Conservation (phyloP, 2,329 filamentous ascomycete genomes). For the Claviceps maximensis region DNA sequence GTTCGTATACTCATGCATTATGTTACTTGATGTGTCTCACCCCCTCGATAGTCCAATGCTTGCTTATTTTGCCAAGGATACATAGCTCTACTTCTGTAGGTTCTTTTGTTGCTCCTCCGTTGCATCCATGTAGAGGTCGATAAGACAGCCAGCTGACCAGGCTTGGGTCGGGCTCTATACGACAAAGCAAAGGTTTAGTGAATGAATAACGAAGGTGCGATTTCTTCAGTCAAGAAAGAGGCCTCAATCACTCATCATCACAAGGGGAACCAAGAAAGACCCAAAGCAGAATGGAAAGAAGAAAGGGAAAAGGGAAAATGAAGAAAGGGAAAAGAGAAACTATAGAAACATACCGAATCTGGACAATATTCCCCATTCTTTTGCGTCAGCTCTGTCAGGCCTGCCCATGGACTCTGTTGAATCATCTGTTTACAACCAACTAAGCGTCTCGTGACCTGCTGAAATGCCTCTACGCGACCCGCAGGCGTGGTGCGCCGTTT, state of each 20-base stretch:
- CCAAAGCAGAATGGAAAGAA: neutral
- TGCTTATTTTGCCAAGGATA: neutral
- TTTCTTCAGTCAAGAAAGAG: neutral
- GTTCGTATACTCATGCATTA: neutral
- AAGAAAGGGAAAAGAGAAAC: too few relatives aligned
- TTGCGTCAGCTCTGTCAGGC: constrained; percentile 84
- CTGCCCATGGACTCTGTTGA: constrained; percentile 69
- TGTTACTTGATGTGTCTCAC: neutral
- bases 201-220: neutral
- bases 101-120: constrained; percentile 33
- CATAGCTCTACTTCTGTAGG: neutral
- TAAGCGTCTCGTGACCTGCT: constrained; percentile 79
- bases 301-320: neutral
- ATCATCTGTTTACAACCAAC: constrained; percentile 79
- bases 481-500: constrained; percentile 45
- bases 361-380: constrained; percentile 70
- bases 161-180: constrained; percentile 78
- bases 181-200: neutral
- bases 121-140: constrained; percentile 93
- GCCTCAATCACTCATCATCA: too few relatives aligned
- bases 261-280: neutral
- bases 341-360: constrained; percentile 59
- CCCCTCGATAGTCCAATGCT: neutral
- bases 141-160: constrained; percentile 88
- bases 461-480: constrained; percentile 75